phyloP scores from a whole-genome alignment of 2,329 filamentous ascomycete genomes.

The Penicillium rolfsii region DNA sequence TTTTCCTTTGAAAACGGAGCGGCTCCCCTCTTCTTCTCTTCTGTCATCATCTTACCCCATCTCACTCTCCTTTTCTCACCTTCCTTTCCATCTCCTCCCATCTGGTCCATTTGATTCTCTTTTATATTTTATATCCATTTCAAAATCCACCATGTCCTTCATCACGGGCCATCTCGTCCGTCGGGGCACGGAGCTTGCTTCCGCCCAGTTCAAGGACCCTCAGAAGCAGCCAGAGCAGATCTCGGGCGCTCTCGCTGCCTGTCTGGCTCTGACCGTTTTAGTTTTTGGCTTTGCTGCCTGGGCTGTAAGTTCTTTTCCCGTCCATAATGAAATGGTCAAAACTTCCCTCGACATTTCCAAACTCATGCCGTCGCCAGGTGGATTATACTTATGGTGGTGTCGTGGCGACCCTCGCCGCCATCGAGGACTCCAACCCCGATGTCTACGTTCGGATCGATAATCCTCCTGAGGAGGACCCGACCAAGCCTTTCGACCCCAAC shows the following conservation, averaged over 20 bases:
- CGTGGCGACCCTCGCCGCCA: constrained; percentile 64
- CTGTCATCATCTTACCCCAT: background rate
- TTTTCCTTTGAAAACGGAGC: background rate
- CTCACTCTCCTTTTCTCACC: background rate
- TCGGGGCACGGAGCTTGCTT: constrained; percentile 41
- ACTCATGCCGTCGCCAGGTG: constrained; percentile 37
- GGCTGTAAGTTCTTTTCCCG: constrained; percentile 30
- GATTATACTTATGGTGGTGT: constrained; percentile 64
- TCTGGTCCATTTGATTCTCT: constrained; percentile 2
- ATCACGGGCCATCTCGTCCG: constrained; percentile 38
- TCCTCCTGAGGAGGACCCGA: constrained; percentile 29
- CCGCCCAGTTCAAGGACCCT: constrained; percentile 25
- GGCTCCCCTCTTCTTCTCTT: background rate
- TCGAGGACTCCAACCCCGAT: constrained; percentile 63
- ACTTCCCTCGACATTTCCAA: background rate
- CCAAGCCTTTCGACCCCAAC: constrained; percentile 41
- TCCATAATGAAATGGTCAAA: background rate
- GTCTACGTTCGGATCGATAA: constrained; percentile 57
- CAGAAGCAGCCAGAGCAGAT: constrained; percentile 27
- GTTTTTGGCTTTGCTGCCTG: constrained; percentile 29
- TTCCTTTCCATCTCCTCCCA: background rate
- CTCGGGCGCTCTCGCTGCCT: constrained; percentile 30
- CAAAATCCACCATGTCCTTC: constrained; percentile 32
- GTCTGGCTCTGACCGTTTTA: constrained; percentile 35
- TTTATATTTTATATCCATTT: constrained; percentile 2